A percentile compares a stretch with the other conserved stretches of the same genome.
Conservation (phyloP, 2,329 filamentous ascomycete species). For the Didymella glomerata region DNA sequence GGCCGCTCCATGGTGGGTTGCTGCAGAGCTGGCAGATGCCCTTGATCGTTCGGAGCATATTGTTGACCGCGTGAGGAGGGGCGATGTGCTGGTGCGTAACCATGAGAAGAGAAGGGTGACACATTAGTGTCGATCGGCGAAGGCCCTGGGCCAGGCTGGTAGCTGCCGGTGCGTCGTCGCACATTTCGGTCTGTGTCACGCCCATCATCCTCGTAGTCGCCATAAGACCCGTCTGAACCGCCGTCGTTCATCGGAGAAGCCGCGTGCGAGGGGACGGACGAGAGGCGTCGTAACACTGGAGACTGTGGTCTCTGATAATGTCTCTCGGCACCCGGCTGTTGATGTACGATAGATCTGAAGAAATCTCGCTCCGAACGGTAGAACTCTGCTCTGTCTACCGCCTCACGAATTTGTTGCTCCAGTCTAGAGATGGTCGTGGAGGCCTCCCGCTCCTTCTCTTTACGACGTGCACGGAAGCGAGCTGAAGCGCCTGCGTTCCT, state of each 20-base stretch:
- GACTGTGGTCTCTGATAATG: slow-evolving; percentile 57
- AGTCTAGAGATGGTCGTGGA: slow-evolving; percentile 73
- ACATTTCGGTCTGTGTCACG: slow-evolving; percentile 49
- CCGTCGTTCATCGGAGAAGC: slow-evolving; percentile 41
- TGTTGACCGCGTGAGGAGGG: slow-evolving; percentile 1
- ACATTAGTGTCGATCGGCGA: slow-evolving; percentile 33
- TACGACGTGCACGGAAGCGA: slow-evolving; percentile 80
- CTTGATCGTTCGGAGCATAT: slow-evolving; percentile 26
- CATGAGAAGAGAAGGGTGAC: slow-evolving; percentile 29
- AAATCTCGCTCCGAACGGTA: slow-evolving; percentile 78
- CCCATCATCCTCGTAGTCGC: slow-evolving; percentile 43
- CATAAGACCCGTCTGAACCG: slow-evolving; percentile 45
- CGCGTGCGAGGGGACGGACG: slow-evolving; percentile 39
- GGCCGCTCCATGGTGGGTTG: slow-evolving; percentile 20
- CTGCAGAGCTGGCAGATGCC: slow-evolving; percentile 10
- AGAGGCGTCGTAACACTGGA: slow-evolving; percentile 50
- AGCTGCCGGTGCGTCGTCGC: slow-evolving; percentile 48
- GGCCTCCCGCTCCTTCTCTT: slow-evolving; percentile 81
- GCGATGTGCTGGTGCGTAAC: slow-evolving; percentile 23
- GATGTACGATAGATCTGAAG: slow-evolving; percentile 64
- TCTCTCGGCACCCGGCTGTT: slow-evolving; percentile 62
- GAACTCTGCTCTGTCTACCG: slow-evolving; percentile 73
- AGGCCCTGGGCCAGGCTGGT: slow-evolving; percentile 43
- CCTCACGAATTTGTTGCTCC: slow-evolving; percentile 72
- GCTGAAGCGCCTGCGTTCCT: slow-evolving; percentile 87